These are phyloP conservation scores for Ostreobium quekettii DNA, from an alignment of 139 green algal genomes.

Conservation along the genomic window DNA sequence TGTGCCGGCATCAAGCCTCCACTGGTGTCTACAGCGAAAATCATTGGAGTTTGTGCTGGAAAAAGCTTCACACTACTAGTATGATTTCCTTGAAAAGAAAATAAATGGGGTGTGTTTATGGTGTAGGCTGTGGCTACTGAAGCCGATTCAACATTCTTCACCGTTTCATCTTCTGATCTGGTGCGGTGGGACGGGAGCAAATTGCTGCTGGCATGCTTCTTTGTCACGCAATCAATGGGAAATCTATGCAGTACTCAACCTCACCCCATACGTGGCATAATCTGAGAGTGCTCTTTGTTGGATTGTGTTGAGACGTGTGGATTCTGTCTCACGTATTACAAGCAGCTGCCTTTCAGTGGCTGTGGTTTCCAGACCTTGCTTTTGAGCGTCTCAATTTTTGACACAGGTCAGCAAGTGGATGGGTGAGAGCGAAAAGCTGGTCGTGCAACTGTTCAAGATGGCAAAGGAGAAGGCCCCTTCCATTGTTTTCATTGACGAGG, in stretches of 20 bases:
- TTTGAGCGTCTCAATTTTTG: not conserved
- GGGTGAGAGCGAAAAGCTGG: constrained; percentile 96
- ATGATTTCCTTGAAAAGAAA: no score
- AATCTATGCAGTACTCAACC: no score
- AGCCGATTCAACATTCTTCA: constrained; percentile 95
- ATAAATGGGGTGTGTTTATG: not conserved
- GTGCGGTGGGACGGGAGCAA: not conserved
- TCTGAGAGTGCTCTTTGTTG: no score
- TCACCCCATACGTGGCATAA: no score
- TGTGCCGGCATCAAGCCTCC: no score
- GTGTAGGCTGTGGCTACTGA: constrained; percentile 95
- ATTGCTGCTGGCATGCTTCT: no score
- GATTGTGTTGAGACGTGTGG: no score
- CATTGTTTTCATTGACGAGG: constrained; percentile 99
- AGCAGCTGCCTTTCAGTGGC: not conserved
- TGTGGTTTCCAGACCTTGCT: not conserved
- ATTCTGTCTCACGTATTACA: not conserved
- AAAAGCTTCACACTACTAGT: no score
- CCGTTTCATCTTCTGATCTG: constrained; percentile 51
- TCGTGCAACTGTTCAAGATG: constrained; percentile 86
- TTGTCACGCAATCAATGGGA: no score
- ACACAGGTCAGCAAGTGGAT: constrained; percentile 75
- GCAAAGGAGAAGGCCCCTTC: constrained; percentile 84
- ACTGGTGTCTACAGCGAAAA: no score
- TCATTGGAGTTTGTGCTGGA: no score